Percentiles rank a stretch among this genome's conserved stretches.
phyloP scores from a whole-genome alignment of 2,329 filamentous ascomycete species.

The Calcarisporium arbuscula region DNA sequence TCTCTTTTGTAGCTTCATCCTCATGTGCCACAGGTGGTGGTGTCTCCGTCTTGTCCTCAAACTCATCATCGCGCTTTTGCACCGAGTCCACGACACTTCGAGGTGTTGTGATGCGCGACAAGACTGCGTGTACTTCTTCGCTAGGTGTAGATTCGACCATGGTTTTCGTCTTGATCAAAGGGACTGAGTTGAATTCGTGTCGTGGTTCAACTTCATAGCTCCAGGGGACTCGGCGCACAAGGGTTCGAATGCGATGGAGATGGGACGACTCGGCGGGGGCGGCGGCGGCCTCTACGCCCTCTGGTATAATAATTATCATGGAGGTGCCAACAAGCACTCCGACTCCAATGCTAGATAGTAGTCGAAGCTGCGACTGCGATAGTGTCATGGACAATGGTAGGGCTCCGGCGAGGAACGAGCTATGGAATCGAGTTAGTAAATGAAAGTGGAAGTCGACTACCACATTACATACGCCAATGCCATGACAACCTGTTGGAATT shows the following conservation, averaged over 20 bases:
- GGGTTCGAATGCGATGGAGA: slow-evolving; percentile 26
- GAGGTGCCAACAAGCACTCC: slow-evolving; percentile 93
- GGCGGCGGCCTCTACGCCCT: slow-evolving; percentile 88
- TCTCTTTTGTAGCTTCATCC: slow-evolving; percentile 9
- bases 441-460: not conserved
- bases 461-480: slow-evolving; percentile 45
- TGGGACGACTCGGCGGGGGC: slow-evolving; percentile 39
- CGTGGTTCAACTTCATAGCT: slow-evolving; percentile 17
- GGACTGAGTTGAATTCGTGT: slow-evolving; percentile 17
- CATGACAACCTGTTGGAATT: slow-evolving; percentile 43
- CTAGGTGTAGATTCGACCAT: not conserved
- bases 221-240: slow-evolving; percentile 27
- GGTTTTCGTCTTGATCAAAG: slow-evolving; percentile 11
- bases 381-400: slow-evolving; percentile 85
- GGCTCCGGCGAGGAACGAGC: slow-evolving; percentile 89
- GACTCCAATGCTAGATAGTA: slow-evolving; percentile 88
- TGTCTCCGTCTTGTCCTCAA: not conserved
- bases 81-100: not conserved
- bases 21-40: slow-evolving; percentile 8
- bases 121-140: slow-evolving; percentile 1
- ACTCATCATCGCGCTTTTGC: slow-evolving; percentile 1
- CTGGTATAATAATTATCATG: slow-evolving; percentile 93
- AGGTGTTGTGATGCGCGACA: slow-evolving; percentile 3
- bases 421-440: slow-evolving; percentile 29
- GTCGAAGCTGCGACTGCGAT: slow-evolving; percentile 76